Base-by-base conservation (phyloP, 306 rosid genomes). In the Fragaria iinumae region DNA sequence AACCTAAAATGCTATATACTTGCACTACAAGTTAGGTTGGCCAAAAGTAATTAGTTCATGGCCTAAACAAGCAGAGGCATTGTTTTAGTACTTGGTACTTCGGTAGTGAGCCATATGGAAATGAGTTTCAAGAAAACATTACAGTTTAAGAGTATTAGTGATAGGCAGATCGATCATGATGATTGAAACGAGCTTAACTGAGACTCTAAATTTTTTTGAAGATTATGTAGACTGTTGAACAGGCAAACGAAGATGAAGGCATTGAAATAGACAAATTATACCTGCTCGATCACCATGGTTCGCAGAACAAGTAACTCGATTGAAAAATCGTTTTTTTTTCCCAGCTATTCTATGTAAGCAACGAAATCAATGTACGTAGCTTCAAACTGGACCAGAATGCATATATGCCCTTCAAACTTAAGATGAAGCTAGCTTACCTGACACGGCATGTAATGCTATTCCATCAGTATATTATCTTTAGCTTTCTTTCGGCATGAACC, bases 1-100 rank as follows among this genome's bases (percentile, higher is more conserved):
- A 87, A 89, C 93, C 96, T 89, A 70, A 69, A 65, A 29, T 20
- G 27, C 74, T 62, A 56, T 59, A 55, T 71, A 71, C 88, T 87
- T 85, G 41, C 38, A 74, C 20, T 56, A 76, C 87, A 85, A 80
- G 87, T 62, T 74, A 77, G 29, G 80, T 25, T 60, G 62, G 48
- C 77, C 53, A 56, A 5, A 8, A 20, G 50, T 23, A 48, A 45
- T 25, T 27, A 9, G 14, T 41, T 74, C 38, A 17, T 4, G 45
- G 14, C 78, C 48, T 47, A 20, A 64, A 48, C 45, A 44, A 34
- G 21, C 65, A 53, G 17, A 50, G 18, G 62, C 43, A 17, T 27
- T 49, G 39, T 5, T 29, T 29, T 73, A 39, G 34, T n/a, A 43
- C 12, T 38, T 73, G 53, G 34, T n/a, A 43, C 47, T 38, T 38